Conservation (phyloP, 306 rosid species). For the Lithocarpus polystachyus region DNA sequence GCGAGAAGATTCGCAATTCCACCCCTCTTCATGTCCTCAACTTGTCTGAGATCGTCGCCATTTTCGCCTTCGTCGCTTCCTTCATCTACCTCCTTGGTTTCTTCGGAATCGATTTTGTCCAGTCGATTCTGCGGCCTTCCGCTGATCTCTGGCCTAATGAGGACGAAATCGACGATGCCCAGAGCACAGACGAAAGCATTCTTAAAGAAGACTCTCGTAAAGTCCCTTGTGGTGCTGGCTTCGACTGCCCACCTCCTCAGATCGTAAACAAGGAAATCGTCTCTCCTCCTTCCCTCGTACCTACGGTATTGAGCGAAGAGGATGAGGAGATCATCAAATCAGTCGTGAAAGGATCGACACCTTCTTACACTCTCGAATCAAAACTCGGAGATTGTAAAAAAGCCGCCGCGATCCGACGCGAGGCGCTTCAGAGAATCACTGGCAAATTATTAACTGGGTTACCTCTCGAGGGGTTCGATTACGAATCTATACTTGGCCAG, state of each 20-base stretch:
- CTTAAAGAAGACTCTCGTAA: slow-evolving; percentile 43
- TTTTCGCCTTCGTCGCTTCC: slow-evolving; percentile 64
- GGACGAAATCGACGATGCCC: slow-evolving; percentile 38
- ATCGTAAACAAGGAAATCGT: too few relatives aligned
- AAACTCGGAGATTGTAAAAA: slow-evolving; percentile 59
- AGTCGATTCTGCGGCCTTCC: slow-evolving; percentile 56
- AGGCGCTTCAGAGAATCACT: slow-evolving; percentile 53
- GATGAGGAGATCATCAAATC: slow-evolving; percentile 59
- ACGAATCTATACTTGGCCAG: slow-evolving; percentile 77
- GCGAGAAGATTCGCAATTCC: slow-evolving; percentile 80
- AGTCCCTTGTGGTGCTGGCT: slow-evolving; percentile 39
- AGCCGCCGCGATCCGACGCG: slow-evolving; percentile 67
- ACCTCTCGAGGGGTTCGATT: slow-evolving; percentile 73
- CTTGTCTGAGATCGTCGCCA: slow-evolving; percentile 59
- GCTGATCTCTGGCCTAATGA: slow-evolving; percentile 49
- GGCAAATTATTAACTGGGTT: slow-evolving; percentile 54
- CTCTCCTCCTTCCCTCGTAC: too few relatives aligned
- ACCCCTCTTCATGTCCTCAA: slow-evolving; percentile 74
- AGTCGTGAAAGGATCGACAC: slow-evolving; percentile 54
- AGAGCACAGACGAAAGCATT: slow-evolving; percentile 12
- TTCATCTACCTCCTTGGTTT: slow-evolving; percentile 71
- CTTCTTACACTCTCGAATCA: slow-evolving; percentile 69
- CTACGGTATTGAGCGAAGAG: slow-evolving; percentile 14
- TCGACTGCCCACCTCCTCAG: slow-evolving; percentile 36
- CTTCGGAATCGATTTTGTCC: slow-evolving; percentile 77